phyloP scores from a whole-genome alignment of 148 eudicot genomes.

The Cornus florida region DNA sequence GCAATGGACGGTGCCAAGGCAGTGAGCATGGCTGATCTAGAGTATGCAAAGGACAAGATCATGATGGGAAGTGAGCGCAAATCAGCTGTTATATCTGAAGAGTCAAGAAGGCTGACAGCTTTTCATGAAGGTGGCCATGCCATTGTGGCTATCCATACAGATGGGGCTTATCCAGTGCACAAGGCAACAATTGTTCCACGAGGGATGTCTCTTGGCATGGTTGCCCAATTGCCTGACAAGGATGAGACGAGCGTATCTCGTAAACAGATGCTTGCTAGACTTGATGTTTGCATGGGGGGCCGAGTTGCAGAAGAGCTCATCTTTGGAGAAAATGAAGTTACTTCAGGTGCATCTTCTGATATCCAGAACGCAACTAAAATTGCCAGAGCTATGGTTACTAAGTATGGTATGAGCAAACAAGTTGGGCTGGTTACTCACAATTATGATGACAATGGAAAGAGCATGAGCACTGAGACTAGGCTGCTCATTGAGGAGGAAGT shows the following conservation, averaged over 20 bases:
- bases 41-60: constrained; percentile 74
- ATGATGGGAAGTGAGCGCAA: constrained; percentile 89
- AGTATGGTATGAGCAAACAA: constrained; percentile 70
- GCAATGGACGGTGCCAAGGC: constrained; percentile 88
- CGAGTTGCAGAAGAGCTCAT: constrained; percentile 88
- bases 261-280: constrained; percentile 83
- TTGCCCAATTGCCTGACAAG: constrained; percentile 68
- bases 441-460: constrained; percentile 76
- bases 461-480: constrained; percentile 81
- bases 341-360: constrained; percentile 74
- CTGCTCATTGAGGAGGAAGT: constrained; percentile 77
- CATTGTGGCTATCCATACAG: constrained; percentile 74
- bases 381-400: constrained; percentile 81
- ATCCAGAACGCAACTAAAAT: constrained; percentile 67
- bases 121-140: constrained; percentile 90
- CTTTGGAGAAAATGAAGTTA: constrained; percentile 80
- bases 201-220: constrained; percentile 77
- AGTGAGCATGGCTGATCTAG: constrained; percentile 67
- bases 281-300: constrained; percentile 81
- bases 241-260: constrained; percentile 66
- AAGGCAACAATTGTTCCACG: constrained; percentile 84
- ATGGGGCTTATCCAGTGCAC: constrained; percentile 81
- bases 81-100: constrained; percentile 80
- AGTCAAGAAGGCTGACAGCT: constrained; percentile 68
- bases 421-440: constrained; percentile 74